Conservation (phyloP, 2,329 filamentous ascomycete genomes). For the Penicillium fuscoglaucum region DNA sequence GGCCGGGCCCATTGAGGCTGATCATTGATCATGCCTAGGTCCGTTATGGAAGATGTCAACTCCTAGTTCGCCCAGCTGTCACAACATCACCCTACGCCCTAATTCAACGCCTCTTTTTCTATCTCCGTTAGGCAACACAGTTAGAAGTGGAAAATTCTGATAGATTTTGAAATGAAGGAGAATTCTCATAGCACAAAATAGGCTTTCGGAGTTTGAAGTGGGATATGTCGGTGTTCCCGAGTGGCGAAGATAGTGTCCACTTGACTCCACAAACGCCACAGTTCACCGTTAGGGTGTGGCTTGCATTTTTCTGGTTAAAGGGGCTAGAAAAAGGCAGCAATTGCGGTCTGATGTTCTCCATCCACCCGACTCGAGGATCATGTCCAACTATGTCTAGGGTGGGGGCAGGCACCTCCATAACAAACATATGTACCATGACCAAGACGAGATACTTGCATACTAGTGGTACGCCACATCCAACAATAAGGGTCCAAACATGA, state of each 20-base stretch:
- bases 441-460: conserved; percentile 4
- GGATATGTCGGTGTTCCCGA: conserved; percentile 22
- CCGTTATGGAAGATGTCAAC: conserved; percentile 4
- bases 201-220: background rate
- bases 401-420: background rate
- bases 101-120: background rate
- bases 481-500: background rate
- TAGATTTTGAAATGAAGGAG: background rate
- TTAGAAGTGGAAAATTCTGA: background rate
- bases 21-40: conserved; percentile 9
- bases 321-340: conserved; percentile 1
- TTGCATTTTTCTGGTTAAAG: conserved; percentile 9
- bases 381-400: background rate
- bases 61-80: conserved; percentile 8
- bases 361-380: conserved; percentile 1
- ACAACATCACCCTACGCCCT: background rate
- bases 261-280: conserved; percentile 20
- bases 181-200: background rate
- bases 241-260: conserved; percentile 9
- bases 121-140: background rate
- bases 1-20: conserved; percentile 13
- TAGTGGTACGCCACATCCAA: conserved; percentile 4
- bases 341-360: conserved; percentile 19
- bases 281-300: conserved; percentile 24
- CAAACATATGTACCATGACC: background rate